Base-by-base conservation (phyloP, 257 asterid genomes). In the Knoxia roxburghii region DNA sequence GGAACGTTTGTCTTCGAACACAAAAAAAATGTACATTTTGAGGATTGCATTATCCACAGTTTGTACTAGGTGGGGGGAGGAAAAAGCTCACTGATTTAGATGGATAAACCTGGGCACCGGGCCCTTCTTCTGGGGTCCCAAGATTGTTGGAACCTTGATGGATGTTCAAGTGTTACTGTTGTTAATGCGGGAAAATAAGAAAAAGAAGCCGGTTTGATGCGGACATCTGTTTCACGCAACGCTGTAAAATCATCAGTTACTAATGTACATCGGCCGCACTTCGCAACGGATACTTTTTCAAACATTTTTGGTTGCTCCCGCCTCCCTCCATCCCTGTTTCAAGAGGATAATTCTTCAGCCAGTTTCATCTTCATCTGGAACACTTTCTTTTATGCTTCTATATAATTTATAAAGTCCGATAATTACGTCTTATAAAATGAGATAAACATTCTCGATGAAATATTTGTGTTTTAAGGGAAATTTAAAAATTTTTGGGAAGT, bases 1-100 rank as follows among this genome's bases (percentile, higher is more conserved):
- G n/a, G 12, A 61, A 63, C 61, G 41, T 69, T 18, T 69, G 77
- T 61, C 66, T 68, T 46, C 57, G n/a, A 68, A 41, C 43, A 29
- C 56, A 39, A 65, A 7, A 60, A 48, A 43, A 49, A 49, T 52
- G 18, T 12, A 14, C 1, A 13, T 35, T 9, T 65, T 64, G 46
- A 61, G 49, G 18, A 2, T 43, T 43, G 49, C 12, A 20, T 58
- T 35, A 68, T 54, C 64, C 21, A n/a, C 45, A 52, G 14, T 1
- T 18, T 55, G 50, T 61, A 54, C 64, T 24, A 58, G 59, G 72
- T 75, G 41, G 41, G 41, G 41, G 66, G 14, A 29, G 46, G 7
- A 30, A n/a, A 11, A 49, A 43, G 15, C 66, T 74, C 39, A 73
- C 69, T 13, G 4, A 37, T 3, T 37, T 37, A 37, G 53, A 50